Evolutionary conservation across 805 yeast genomes (phyloP).

Genomic region (Yamadazyma tumulicola): DNA sequence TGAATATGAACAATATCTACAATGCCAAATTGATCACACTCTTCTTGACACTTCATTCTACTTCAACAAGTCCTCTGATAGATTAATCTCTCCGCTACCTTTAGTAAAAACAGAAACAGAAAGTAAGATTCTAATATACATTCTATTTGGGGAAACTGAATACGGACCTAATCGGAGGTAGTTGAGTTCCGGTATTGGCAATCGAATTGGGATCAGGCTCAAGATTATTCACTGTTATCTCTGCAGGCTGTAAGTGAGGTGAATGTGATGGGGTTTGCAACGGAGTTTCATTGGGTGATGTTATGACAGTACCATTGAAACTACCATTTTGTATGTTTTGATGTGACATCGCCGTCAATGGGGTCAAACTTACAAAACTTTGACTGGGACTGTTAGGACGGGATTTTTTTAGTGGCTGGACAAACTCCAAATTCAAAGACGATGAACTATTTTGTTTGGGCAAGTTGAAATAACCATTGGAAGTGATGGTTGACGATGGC

Average conservation of each 20-base stretch:
- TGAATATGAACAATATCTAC: too few relatives aligned
- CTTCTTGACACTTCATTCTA: too few relatives aligned
- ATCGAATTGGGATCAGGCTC: slow-evolving; percentile 19
- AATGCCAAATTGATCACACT: too few relatives aligned
- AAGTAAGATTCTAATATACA: too few relatives aligned
- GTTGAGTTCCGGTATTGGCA: slow-evolving; percentile 37
- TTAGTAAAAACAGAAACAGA: too few relatives aligned
- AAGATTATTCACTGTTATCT: slow-evolving; percentile 11
- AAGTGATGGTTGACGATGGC: slow-evolving; percentile 15
- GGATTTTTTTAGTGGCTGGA: slow-evolving; percentile 35
- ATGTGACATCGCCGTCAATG: neutral
- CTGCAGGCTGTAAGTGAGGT: slow-evolving; percentile 37
- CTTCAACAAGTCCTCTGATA: too few relatives aligned
- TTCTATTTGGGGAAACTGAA: slow-evolving; percentile 23
- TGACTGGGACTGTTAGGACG: slow-evolving; percentile 45
- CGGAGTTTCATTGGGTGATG: slow-evolving; percentile 46
- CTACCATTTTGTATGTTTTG: neutral
- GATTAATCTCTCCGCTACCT: too few relatives aligned
- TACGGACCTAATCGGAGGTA: slow-evolving; percentile 41
- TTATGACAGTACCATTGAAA: slow-evolving; percentile 11
- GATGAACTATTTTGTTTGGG: slow-evolving; percentile 29
- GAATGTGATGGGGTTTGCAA: slow-evolving; percentile 48
- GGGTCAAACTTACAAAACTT: slow-evolving; percentile 4
- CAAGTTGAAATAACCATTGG: slow-evolving; percentile 7
- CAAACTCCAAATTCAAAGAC: slow-evolving; percentile 36